A percentile compares a stretch with the other conserved stretches of the same genome.
phyloP scores from a whole-genome alignment of 768 basidiomycete species.

The Tricholoma terreum region DNA sequence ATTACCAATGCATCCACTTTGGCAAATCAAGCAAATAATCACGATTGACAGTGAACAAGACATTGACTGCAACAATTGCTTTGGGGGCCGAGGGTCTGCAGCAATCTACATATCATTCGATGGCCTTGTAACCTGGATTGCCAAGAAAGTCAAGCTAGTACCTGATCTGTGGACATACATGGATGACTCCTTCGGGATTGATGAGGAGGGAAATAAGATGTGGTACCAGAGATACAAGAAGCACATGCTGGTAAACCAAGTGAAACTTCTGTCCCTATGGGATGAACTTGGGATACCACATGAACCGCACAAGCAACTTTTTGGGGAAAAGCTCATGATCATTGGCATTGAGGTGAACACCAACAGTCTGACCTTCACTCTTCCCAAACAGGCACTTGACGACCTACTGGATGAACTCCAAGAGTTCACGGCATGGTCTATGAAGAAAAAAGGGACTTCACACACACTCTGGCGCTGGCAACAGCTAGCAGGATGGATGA shows the following conservation, averaged over 20 bases:
- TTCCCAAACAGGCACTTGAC: slow-evolving; percentile 3
- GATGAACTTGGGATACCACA: slow-evolving; percentile 17
- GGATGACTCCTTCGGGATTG: slow-evolving; percentile 7
- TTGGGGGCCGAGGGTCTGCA: slow-evolving; percentile 19
- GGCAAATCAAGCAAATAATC: slow-evolving; percentile 31
- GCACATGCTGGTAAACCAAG: slow-evolving; percentile 28
- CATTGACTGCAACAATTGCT: slow-evolving; percentile 28
- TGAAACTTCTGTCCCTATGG: slow-evolving; percentile 33
- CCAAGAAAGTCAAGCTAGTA: neutral
- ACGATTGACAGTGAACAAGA: slow-evolving; percentile 23
- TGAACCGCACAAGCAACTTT: neutral
- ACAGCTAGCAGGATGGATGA: no score
- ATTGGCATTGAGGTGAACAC: slow-evolving; percentile 38
- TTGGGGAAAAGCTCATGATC: slow-evolving; percentile 20
- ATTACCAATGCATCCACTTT: slow-evolving; percentile 28
- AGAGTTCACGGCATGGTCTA: no score
- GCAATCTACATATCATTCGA: slow-evolving; percentile 1
- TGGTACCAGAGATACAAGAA: slow-evolving; percentile 27
- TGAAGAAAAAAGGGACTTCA: no score
- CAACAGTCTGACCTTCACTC: slow-evolving; percentile 25
- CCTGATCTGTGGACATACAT: neutral
- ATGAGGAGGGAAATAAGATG: slow-evolving; percentile 15
- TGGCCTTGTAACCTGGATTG: neutral
- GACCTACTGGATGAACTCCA: no score
- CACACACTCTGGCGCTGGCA: no score